Evolutionary conservation across 2,329 filamentous ascomycete genomes (phyloP), one percentile per base, ranked within the genome.

Genomic region (Aspergillus fructus): DNA sequence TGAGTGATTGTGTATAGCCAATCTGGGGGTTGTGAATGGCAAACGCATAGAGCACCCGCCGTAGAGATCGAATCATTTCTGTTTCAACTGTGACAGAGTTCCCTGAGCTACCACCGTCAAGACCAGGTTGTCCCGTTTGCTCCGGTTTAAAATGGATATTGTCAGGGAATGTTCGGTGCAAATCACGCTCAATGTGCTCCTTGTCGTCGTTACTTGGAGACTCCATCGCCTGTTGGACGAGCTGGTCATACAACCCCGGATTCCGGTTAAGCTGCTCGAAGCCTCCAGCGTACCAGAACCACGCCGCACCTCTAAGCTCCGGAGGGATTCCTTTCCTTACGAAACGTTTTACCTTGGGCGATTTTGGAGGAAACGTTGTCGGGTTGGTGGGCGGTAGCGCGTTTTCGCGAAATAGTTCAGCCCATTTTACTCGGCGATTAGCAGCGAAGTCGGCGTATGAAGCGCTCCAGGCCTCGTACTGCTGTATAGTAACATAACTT

Each of bases 241-340:
- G 78, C 52, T 86, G 81, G 52, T 86, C 83, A 71, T 97, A 97
- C 15, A 93, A 78, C 1, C 90, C 90, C 5, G 86, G 83, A 65
- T 96, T 85, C 68, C 90, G 88, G 51, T 86, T 84, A 59, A 96
- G 74, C 63, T 91, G 89, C 46, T 87, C 86, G 23, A 91, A 91
- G 1, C 93, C 93, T 19, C 91, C 91, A 11, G 92, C 91, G 71
- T 97, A 97, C 77, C 90, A 97, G 74, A 96, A 97, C 93, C 93
- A 97, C 46, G 93, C 93, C 5, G 90, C 89, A n/a, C 93, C 93
- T 68, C 93, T 86, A 86, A 92, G 96, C 63, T 96, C 91, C 0
- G 93, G 91, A 3, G 93, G 93, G 49, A 97, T 93, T 15, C 93
- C 93, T 74, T 97, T 97, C 51, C 93, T 87, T 49, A 96, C 85